These are phyloP conservation scores for Xylariaceae sp. DNA, from an alignment of 2,329 filamentous ascomycete species.

Conservation along the genomic window DNA sequence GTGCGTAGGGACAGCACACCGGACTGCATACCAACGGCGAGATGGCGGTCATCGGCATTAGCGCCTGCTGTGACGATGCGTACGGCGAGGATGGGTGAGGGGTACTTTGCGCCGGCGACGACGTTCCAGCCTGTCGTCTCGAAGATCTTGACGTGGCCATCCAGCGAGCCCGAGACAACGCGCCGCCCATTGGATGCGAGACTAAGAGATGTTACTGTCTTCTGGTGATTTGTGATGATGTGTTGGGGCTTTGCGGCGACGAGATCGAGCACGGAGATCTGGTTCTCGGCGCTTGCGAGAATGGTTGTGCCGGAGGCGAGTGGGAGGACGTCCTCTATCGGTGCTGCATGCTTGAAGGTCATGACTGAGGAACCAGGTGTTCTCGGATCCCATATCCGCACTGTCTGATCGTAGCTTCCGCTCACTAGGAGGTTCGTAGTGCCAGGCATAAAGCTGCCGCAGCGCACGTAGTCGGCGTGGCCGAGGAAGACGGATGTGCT, in stretches of 20 bases:
- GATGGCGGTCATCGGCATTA: constrained; percentile 78
- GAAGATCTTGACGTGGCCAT: constrained; percentile 96
- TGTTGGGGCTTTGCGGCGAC: constrained; percentile 85
- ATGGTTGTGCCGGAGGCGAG: constrained; percentile 84
- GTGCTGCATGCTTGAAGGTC: constrained; percentile 90
- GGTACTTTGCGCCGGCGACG: constrained; percentile 91
- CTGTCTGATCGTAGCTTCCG: constrained; percentile 91
- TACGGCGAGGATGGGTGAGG: constrained; percentile 82
- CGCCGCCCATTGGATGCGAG: constrained; percentile 76
- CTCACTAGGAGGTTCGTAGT: constrained; percentile 72
- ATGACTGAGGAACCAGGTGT: constrained; percentile 67
- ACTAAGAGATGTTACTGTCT: constrained; percentile 87
- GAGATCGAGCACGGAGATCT: constrained; percentile 87
- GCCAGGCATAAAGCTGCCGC: constrained; percentile 78
- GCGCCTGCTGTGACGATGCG: constrained; percentile 67
- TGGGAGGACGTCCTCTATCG: constrained; percentile 83
- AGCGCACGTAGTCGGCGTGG: constrained; percentile 88
- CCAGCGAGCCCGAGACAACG: constrained; percentile 81
- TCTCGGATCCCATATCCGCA: constrained; percentile 88
- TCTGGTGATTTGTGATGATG: constrained; percentile 90
- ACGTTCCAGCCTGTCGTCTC: constrained; percentile 95
- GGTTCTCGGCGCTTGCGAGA: constrained; percentile 77
- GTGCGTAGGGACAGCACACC: constrained; percentile 89
- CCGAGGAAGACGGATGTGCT: constrained; percentile 76
- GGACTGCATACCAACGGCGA: constrained; percentile 91